Evolutionary conservation across 106 monocot species (phyloP).

Genomic region (Acorus calamus): DNA sequence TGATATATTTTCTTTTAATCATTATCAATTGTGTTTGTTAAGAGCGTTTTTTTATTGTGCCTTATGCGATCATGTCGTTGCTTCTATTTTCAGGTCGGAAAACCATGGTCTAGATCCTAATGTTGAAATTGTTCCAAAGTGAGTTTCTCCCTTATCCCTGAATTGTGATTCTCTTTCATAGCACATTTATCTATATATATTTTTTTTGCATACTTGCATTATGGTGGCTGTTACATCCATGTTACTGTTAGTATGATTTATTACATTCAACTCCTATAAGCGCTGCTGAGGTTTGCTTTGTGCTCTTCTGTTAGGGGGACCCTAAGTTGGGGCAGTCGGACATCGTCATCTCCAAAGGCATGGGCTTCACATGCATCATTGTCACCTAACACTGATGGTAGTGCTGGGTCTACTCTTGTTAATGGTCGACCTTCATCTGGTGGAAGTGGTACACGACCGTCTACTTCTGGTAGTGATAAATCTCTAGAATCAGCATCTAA

Average conservation of each 20-base stretch:
- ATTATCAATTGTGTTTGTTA: not conserved
- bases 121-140: conserved; percentile 99
- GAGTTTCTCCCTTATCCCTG: conserved; percentile 9
- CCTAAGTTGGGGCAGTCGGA: conserved; percentile 73
- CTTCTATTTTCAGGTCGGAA: conserved; percentile 54
- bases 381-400: conserved; percentile 57
- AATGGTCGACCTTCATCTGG: conserved; percentile 70
- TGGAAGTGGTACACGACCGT: conserved; percentile 72
- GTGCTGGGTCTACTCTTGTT: conserved; percentile 31
- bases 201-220: not conserved
- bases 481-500: conserved; percentile 35
- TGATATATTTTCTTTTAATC: not conserved
- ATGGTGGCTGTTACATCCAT: no score
- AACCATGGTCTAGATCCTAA: conserved; percentile 93
- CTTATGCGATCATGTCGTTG: not conserved
- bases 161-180: not conserved
- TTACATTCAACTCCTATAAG: no score
- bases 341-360: conserved; percentile 51
- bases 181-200: not conserved
- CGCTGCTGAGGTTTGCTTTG: no score
- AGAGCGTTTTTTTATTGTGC: not conserved
- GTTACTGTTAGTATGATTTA: no score
- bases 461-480: conserved; percentile 75
- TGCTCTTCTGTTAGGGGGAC: conserved; percentile 62
- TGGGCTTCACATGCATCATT: conserved; percentile 52